Evolutionary conservation across 257 asterid genomes (phyloP), one percentile per base, ranked within the genome.

Genomic region (Linderniella brevidens): DNA sequence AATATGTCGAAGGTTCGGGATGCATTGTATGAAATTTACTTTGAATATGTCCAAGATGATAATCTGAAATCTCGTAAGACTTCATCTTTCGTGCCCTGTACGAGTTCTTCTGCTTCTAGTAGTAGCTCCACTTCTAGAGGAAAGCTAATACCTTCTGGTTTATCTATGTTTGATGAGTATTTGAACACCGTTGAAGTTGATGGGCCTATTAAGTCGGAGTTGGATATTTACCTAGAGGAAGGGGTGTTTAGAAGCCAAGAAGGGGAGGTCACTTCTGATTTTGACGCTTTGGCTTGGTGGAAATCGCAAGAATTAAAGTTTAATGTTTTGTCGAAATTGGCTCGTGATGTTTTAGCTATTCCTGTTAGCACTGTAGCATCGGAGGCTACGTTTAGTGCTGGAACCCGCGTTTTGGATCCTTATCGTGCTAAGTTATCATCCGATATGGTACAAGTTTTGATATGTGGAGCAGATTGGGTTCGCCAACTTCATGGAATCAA

Each of bases 401-500:
- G 1, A 10, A 40, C 45, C 4, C 45, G 16, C 4, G 45, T 40
- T 40, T 40, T 40, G 9, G 16, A 12, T 2, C 45, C 16, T 25
- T 25, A 25, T 6, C 32, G 6, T 25, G 32, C 32, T 25, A 25
- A 25, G 32, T 25, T 25, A 25, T 25, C 32, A 25, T 6, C 32
- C 32, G 32, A 25, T n/a, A n/a, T 25, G 32, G 32, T 25, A 25
- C 32, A 25, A 40, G 45, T 40, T 11, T 40, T 40, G 16, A 40
- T 40, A 11, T 40, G 45, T 40, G 45, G 45, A 40, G 3, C 45
- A 2, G 5, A 1, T 40, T 40, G 16, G 45, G 41, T 37, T 37
- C 41, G 41, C 41, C 41, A 37, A 37, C 41, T 37, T 37, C 41
- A 37, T 37, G 41, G 41, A 13, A 37, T 37, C 41, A 40, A 40